These are phyloP conservation scores for Phytopythium litorale DNA, from an alignment of 352 stramenopile species.

Conservation along the genomic window DNA sequence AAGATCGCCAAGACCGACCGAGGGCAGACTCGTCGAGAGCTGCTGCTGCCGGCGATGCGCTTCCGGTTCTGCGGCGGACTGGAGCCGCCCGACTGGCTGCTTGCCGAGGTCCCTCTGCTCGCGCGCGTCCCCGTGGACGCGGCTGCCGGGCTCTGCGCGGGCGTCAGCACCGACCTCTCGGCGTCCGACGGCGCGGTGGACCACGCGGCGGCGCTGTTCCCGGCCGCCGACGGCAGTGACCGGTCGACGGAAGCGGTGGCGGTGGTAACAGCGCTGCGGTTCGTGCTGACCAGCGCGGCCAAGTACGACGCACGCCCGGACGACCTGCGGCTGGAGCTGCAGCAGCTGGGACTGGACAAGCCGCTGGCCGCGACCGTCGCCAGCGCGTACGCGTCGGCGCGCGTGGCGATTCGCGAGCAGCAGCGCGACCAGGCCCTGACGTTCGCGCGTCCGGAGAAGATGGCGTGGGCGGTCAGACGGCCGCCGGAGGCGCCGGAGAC, in stretches of 20 bases:
- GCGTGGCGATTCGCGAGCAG: constrained; percentile 23
- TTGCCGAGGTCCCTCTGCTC: constrained; percentile 42
- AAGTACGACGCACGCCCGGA: constrained; percentile 34
- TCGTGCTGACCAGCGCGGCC: constrained; percentile 41
- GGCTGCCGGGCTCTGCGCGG: constrained; percentile 17
- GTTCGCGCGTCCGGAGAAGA: constrained; percentile 25
- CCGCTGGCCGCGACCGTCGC: constrained; percentile 17
- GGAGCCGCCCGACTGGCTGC: constrained; percentile 62
- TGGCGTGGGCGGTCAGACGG: constrained; percentile 21
- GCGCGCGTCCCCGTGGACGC: constrained; percentile 10
- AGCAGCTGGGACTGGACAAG: constrained; percentile 38
- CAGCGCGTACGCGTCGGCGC: constrained; percentile 25
- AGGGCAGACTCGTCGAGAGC: too few relatives aligned
- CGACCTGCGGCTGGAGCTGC: constrained; percentile 43
- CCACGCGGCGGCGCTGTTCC: background rate
- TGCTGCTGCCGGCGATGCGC: constrained; percentile 4
- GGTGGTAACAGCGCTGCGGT: constrained; percentile 31
- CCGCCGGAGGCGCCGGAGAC: constrained; percentile 1
- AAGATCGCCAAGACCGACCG: too few relatives aligned
- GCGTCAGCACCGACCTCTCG: constrained; percentile 22
- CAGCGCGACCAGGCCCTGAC: constrained; percentile 28
- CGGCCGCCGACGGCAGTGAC: background rate
- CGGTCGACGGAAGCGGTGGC: background rate
- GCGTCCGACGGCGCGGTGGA: background rate
- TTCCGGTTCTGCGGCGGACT: constrained; percentile 62